These are phyloP conservation scores for Venturiaceae sp. DNA, from an alignment of 2,329 filamentous ascomycete genomes.

Conservation along the genomic window DNA sequence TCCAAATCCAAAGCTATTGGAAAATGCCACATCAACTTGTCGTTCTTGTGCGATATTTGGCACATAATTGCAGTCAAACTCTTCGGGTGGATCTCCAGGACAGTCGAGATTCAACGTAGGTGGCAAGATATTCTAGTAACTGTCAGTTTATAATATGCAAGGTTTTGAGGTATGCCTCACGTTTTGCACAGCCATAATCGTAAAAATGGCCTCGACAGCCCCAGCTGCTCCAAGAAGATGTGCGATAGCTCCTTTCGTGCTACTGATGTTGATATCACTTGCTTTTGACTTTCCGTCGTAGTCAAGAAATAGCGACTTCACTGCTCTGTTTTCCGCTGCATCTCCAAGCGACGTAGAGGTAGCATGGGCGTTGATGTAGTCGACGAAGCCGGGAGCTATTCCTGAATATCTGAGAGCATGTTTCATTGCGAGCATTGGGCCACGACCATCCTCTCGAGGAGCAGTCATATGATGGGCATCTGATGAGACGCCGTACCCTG, in stretches of 20 bases:
- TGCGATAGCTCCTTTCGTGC: constrained; percentile 87
- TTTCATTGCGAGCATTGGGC: constrained; percentile 78
- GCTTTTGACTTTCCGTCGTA: constrained; percentile 54
- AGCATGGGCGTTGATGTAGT: constrained; percentile 94
- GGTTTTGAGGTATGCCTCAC: constrained; percentile 38
- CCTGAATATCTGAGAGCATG: constrained; percentile 65
- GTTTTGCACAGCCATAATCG: constrained; percentile 67
- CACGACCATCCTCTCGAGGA: constrained; percentile 70
- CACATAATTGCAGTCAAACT: constrained; percentile 79
- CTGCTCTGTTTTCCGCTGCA: constrained; percentile 75
- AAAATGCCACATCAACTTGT: constrained; percentile 63
- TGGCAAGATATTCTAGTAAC: constrained; percentile 60
- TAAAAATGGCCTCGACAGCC: constrained; percentile 80
- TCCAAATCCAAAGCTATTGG: constrained; percentile 96
- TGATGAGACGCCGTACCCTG: constrained; percentile 80
- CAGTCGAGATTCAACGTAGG: constrained; percentile 76
- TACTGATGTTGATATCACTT: constrained; percentile 68
- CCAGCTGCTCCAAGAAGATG: constrained; percentile 89
- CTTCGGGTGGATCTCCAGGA: constrained; percentile 46
- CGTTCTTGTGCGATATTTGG: constrained; percentile 61
- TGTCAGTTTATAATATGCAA: constrained; percentile 10
- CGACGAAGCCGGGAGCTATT: constrained; percentile 59
- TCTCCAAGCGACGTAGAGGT: constrained; percentile 84
- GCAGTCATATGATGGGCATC: constrained; percentile 94
- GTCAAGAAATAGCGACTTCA: constrained; percentile 66